Conservation (phyloP, 352 stramenopile species). For the Phytophthora tentaculata region DNA sequence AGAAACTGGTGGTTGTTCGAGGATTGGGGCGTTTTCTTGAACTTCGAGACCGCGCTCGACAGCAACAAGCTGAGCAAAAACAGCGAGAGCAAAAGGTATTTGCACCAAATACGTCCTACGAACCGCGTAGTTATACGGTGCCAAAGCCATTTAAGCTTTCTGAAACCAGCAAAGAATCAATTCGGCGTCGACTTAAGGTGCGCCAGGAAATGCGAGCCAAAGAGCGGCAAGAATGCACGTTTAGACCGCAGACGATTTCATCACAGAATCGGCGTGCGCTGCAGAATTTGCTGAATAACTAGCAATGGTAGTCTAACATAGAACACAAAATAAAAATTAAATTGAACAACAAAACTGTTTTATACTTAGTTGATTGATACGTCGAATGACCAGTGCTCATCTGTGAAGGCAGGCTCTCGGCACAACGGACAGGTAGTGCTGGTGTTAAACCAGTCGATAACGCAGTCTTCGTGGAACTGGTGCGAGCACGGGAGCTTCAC, state of each 20-base stretch:
- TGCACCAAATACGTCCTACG: constrained; percentile 54
- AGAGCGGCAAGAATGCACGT: constrained; percentile 69
- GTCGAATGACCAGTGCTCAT: constrained; percentile 46
- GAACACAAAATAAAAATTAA: not conserved
- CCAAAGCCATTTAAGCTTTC: constrained; percentile 81
- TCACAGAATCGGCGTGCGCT: constrained; percentile 58
- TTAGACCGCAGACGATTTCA: constrained; percentile 62
- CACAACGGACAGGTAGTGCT: constrained; percentile 76
- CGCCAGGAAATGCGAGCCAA: constrained; percentile 58
- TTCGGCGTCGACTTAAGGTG: constrained; percentile 48
- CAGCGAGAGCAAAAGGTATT: constrained; percentile 74
- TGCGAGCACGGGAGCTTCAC: constrained; percentile 70
- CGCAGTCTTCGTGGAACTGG: constrained; percentile 81
- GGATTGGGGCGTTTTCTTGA: constrained; percentile 83
- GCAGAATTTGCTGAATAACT: constrained; percentile 53
- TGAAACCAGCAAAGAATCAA: constrained; percentile 58
- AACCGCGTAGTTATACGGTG: constrained; percentile 77
- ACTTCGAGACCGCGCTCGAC: constrained; percentile 70
- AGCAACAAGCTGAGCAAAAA: constrained; percentile 67
- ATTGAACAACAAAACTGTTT: not conserved
- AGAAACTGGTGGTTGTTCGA: constrained; percentile 75
- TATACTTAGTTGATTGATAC: constrained; percentile 45
- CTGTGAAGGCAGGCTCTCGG: constrained; percentile 46
- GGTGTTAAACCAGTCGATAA: constrained; percentile 79
- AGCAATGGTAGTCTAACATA: no score